Conservation (phyloP, 2,329 filamentous ascomycete species). For the Alternaria solani region DNA sequence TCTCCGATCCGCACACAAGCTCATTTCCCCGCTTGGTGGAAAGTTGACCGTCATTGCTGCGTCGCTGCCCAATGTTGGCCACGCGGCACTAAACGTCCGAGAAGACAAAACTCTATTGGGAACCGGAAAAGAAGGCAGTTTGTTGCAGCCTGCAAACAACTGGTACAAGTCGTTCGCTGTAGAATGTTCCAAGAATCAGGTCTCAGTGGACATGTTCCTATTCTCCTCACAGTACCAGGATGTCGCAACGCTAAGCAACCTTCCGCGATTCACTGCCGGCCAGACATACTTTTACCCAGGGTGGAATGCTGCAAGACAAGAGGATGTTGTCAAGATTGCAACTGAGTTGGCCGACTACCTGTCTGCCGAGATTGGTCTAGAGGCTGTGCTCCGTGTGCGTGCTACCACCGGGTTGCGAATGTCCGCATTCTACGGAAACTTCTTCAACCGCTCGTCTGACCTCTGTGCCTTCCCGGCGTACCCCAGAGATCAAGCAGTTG, state of each 20-base stretch:
- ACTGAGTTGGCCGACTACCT: conserved; percentile 96
- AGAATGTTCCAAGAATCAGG: conserved; percentile 98
- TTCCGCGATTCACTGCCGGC: conserved; percentile 94
- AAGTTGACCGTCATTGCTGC: conserved; percentile 94
- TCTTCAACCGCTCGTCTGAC: conserved; percentile 98
- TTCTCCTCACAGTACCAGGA: conserved; percentile 72
- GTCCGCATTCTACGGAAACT: conserved; percentile 99
- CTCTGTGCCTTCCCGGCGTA: conserved; percentile 98
- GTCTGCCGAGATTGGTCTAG: conserved; percentile 94
- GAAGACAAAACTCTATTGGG: conserved; percentile 97
- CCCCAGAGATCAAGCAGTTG: conserved; percentile 95
- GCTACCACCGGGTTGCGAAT: conserved; percentile 94
- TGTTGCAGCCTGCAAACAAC: conserved; percentile 90
- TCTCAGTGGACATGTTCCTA: conserved; percentile 71
- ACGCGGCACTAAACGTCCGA: conserved; percentile 85
- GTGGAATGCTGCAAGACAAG: conserved; percentile 91
- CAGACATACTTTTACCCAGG: conserved; percentile 99
- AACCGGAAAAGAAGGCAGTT: conserved; percentile 86
- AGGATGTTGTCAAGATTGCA: conserved; percentile 98
- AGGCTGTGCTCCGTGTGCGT: conserved; percentile 93
- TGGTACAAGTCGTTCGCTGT: conserved; percentile 99
- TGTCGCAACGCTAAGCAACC: conserved; percentile 92
- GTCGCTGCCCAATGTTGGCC: conserved; percentile 87
- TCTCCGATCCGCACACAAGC: conserved; percentile 89
- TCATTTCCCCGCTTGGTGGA: conserved; percentile 91